A percentile compares a stretch with the other conserved stretches of the same genome.
phyloP scores from a whole-genome alignment of 345 rosid genomes.

The Ricinus communis region DNA sequence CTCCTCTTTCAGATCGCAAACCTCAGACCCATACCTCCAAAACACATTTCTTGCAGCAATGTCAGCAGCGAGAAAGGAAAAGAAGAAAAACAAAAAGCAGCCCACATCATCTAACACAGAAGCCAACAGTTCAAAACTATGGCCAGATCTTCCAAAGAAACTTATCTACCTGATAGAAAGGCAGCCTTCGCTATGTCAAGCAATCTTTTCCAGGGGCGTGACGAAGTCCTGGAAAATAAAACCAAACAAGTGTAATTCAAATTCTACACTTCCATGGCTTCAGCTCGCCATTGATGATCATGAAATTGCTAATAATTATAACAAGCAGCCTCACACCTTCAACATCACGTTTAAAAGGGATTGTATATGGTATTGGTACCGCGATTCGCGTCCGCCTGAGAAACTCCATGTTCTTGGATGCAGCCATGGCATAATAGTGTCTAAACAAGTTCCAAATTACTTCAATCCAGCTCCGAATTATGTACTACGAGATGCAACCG shows the following conservation, averaged over 20 bases:
- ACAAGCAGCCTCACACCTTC: background rate
- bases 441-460: background rate
- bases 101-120: no score
- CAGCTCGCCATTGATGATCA: constrained; percentile 10
- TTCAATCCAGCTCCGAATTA: background rate
- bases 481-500: background rate
- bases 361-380: no score
- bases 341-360: no score
- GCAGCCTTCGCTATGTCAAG: background rate
- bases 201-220: no score
- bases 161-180: background rate
- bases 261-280: constrained; percentile 20
- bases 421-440: background rate
- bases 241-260: constrained; percentile 9
- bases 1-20: no score
- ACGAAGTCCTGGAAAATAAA: constrained; percentile 19
- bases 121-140: background rate
- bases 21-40: no score
- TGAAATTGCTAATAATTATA: background rate
- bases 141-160: constrained; percentile 18
- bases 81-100: background rate
- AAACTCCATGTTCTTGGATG: constrained; percentile 17
- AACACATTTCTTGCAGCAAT: no score
- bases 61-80: background rate
- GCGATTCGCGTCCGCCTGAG: no score